These are phyloP conservation scores for Pseudogymnoascus sp. DNA, from an alignment of 2,329 filamentous ascomycete genomes.

Conservation along the genomic window DNA sequence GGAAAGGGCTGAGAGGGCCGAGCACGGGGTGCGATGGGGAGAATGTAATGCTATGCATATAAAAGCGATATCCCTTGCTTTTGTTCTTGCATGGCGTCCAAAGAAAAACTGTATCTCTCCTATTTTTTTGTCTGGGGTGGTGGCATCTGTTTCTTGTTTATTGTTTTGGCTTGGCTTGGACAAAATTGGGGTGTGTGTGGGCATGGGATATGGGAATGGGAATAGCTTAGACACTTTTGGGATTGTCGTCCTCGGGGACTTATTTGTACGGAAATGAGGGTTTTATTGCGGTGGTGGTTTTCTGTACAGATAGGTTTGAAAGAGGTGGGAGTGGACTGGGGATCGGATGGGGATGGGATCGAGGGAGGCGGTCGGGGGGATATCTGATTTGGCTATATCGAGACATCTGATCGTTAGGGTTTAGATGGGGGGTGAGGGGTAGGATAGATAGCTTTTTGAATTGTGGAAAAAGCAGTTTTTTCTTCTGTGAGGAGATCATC, in stretches of 20 bases:
- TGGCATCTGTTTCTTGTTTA: too few relatives aligned
- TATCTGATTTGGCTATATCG: neutral
- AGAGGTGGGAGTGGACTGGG: neutral
- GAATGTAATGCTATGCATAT: neutral
- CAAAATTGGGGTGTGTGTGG: neutral
- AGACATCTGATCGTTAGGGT: neutral
- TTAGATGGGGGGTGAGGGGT: neutral
- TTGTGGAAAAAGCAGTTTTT: neutral
- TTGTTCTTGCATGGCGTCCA: neutral
- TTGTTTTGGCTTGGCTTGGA: neutral
- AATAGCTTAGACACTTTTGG: neutral
- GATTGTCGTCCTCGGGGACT: neutral
- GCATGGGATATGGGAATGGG: neutral
- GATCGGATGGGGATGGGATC: too few relatives aligned
- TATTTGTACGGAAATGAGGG: neutral
- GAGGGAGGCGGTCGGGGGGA: neutral
- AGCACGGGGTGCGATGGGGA: neutral
- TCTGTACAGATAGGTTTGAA: neutral
- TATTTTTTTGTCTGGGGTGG: neutral
- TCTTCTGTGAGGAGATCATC: neutral
- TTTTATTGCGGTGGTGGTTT: neutral
- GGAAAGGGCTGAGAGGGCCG: neutral
- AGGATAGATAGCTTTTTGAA: neutral
- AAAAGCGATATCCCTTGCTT: neutral
- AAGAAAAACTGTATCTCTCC: neutral